Evolutionary conservation across 73 alveolate genomes (phyloP), one percentile per base, ranked within the genome.

Genomic region (Paramecium sexaurelia): DNA sequence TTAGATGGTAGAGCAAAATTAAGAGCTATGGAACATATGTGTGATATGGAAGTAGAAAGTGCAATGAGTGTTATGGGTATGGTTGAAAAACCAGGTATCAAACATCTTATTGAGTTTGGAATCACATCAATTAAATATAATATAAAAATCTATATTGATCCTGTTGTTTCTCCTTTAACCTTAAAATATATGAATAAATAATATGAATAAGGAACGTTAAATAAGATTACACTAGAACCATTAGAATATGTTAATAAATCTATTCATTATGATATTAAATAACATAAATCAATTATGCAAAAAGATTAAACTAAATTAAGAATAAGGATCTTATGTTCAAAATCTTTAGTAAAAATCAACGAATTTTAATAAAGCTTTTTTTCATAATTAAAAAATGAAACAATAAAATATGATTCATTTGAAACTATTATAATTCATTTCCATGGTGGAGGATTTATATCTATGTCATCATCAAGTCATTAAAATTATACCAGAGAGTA

Each of bases 361-460:
- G 5, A 9, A 61, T 61, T 61, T 15, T 20, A 61, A 6, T 61
- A 61, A 61, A 29, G 20, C 5, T 61, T 61, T 32, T 61, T 29
- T 2, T 32, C 26, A 13, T 24, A 26, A 61, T 8, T 29, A 7
- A 11, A 15, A 51, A 17, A 51, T 17, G 67, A 51, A 51, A 11
- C 39, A 5, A 33, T 29, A n/a, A 73, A 32, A 13, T 20, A 32
- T 73, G 57, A 40, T 3, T 10, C 29, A 11, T 78, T 40, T 41
- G 45, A 43, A 13, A 41, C 89, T 3, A 68, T 89, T 17, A 36
- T 94, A 13, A 91, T 97, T 32, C 98, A 96, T 83, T 45, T 97
- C 84, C 99, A 96, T 87, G 99, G 99, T 33, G 99, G 99, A 40
- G 98, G 99, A n/a, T 97, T 97, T 82, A 91, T 96, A 1, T 85